These are phyloP conservation scores for Halophytophthora polymorphica DNA, from an alignment of 352 stramenopile genomes.

Conservation along the genomic window DNA sequence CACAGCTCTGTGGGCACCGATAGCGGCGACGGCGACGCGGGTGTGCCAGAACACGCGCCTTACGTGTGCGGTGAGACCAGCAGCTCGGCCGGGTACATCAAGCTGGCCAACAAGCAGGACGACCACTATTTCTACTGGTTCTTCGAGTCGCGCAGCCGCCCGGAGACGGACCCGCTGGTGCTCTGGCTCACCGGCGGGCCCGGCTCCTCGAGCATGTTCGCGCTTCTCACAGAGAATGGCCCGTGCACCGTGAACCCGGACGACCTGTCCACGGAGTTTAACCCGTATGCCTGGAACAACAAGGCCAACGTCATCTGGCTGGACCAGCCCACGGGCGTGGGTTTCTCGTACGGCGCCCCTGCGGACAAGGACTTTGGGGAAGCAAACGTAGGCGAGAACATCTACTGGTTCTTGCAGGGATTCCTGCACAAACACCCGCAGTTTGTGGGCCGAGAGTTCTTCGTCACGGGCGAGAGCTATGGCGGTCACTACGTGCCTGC, in stretches of 20 bases:
- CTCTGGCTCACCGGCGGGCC: conserved; percentile 51
- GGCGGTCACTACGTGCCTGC: conserved; percentile 38
- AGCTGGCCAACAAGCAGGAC: conserved; percentile 39
- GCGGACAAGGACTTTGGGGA: conserved; percentile 31
- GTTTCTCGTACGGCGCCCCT: conserved; percentile 31
- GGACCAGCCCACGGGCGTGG: conserved; percentile 34
- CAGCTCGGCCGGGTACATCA: conserved; percentile 36
- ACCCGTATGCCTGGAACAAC: conserved; percentile 39
- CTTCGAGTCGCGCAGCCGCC: conserved; percentile 30
- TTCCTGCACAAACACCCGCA: conserved; percentile 33
- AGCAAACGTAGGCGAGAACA: conserved; percentile 33
- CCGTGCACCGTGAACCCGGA: conserved; percentile 29
- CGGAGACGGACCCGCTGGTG: conserved; percentile 31
- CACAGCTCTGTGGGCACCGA: not conserved
- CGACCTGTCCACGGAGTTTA: conserved; percentile 21
- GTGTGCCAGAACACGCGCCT: conserved; percentile 11
- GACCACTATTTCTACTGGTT: conserved; percentile 63
- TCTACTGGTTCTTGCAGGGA: conserved; percentile 45
- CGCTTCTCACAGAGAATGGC: conserved; percentile 39
- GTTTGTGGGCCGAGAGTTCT: conserved; percentile 34
- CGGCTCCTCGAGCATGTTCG: conserved; percentile 35
- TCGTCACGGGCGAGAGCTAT: conserved; percentile 43
- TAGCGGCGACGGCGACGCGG: too few species aligned
- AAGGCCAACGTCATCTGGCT: conserved; percentile 45
- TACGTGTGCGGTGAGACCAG: conserved; percentile 17